These are phyloP conservation scores for Claviceps arundinis DNA, from an alignment of 2,329 filamentous ascomycete species.

Conservation along the genomic window DNA sequence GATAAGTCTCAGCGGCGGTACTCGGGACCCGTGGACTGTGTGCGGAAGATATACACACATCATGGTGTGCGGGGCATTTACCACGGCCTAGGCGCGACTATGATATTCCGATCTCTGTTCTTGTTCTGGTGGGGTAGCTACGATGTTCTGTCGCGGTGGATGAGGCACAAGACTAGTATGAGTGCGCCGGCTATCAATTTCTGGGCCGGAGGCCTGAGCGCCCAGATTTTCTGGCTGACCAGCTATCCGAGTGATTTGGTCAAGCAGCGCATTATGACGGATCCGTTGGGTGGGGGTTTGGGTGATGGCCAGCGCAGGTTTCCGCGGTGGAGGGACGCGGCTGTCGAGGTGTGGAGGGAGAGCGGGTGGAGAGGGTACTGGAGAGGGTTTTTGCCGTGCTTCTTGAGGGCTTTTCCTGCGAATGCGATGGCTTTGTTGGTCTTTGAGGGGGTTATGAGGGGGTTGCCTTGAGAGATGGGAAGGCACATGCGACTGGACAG, in stretches of 20 bases:
- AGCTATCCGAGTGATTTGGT: conserved; percentile 88
- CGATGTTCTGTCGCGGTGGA: conserved; percentile 60
- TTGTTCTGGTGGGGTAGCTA: conserved; percentile 99
- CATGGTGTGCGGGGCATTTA: conserved; percentile 76
- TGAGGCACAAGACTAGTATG: conserved; percentile 54
- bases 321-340: conserved; percentile 66
- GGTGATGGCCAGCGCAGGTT: conserved; percentile 57
- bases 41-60: conserved; percentile 50
- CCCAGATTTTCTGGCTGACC: conserved; percentile 89
- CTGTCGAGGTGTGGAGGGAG: conserved; percentile 61
- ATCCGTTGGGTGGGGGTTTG: conserved; percentile 61
- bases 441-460: conserved; percentile 83
- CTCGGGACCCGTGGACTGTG: conserved; percentile 74
- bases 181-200: conserved; percentile 80
- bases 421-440: conserved; percentile 89
- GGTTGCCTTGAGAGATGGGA: conserved; percentile 26
- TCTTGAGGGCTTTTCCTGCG: conserved; percentile 84
- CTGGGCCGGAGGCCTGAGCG: conserved; percentile 87
- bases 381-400: conserved; percentile 88
- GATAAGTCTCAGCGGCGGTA: conserved; percentile 68
- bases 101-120: conserved; percentile 86
- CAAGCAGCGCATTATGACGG: conserved; percentile 96
- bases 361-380: conserved; percentile 71
- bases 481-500: neutral
- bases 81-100: conserved; percentile 70